Evolutionary conservation across 2,329 filamentous ascomycete genomes (phyloP), one percentile per base, ranked within the genome.

Genomic region (Monilinia fructigena): DNA sequence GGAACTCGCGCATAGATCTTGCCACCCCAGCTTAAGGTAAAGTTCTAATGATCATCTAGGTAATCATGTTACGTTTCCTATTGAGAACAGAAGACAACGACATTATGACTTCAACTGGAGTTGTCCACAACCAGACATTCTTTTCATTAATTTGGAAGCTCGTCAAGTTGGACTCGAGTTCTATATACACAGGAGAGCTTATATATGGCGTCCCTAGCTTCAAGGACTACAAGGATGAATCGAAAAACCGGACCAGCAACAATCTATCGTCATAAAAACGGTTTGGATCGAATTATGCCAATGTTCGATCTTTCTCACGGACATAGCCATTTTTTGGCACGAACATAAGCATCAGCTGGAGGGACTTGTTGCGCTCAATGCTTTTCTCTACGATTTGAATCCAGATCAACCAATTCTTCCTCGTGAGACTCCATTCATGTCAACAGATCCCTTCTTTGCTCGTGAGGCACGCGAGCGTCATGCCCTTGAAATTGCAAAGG

Each of bases 321-420:
- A 26, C 45, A 60, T 8, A n/a, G 48, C 6, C 31, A 16, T 3
- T 50, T 50, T 50, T 12, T 60, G 45, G 58, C 2, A 26, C 28
- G 45, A 60, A 35, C 45, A 60, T 50, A 42, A 60, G 7, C 45
- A 60, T 50, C 31, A 35, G 18, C 28, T 60, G 2, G 45, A 60
- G 47, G 58, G 45, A 50, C 14, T n/a, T 1, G 14, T 60, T 20
- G 58, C 45, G 6, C n/a, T 50, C 16, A 38, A 50, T 60, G 58
- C 45, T 40, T 60, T 60, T 16, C 58, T 60, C 14, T 60, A 60
- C 8, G 58, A 60, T 20, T 60, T 60, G 8, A 45, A 60, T 38
- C 58, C 58, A 12, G 50, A 60, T 12, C 28, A 60, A 18, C 58
- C 45, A 1, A 11, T 60, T 38, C 12, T 50, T 26, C 16, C 28